These are phyloP conservation scores for Chalciporus chontae DNA, from an alignment of 768 basidiomycete genomes.

Conservation along the genomic window DNA sequence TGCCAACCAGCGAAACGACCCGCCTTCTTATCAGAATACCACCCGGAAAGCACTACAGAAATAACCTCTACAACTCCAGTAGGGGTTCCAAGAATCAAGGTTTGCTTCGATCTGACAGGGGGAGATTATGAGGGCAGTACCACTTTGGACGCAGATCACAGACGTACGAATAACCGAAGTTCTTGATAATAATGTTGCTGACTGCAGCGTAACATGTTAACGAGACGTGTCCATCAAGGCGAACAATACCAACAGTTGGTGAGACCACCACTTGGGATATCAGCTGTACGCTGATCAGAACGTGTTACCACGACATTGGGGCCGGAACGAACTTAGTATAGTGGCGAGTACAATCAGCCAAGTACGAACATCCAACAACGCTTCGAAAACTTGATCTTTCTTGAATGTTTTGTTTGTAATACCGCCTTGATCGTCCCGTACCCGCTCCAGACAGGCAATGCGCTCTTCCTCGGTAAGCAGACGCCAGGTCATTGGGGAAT, in stretches of 20 bases:
- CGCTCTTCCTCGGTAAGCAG: slow-evolving; percentile 56
- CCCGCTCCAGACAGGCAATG: slow-evolving; percentile 59
- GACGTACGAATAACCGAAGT: slow-evolving; percentile 60
- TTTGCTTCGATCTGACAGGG: slow-evolving; percentile 48
- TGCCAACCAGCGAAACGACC: slow-evolving; percentile 21
- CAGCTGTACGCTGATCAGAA: slow-evolving; percentile 37
- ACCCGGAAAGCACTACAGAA: slow-evolving; percentile 48
- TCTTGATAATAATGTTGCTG: slow-evolving; percentile 60
- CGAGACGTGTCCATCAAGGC: background rate
- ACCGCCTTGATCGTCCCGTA: slow-evolving; percentile 64
- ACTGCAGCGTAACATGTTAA: slow-evolving; percentile 32
- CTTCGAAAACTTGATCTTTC: slow-evolving; percentile 54
- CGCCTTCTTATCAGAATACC: slow-evolving; percentile 65
- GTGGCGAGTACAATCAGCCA: slow-evolving; percentile 63
- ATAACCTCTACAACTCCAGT: slow-evolving; percentile 41
- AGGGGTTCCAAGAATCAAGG: slow-evolving; percentile 57
- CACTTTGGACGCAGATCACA: background rate
- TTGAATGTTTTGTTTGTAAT: slow-evolving; percentile 60
- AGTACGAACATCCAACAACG: slow-evolving; percentile 52
- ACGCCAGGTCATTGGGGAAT: slow-evolving; percentile 37
- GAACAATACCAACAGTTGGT: slow-evolving; percentile 51
- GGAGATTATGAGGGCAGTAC: background rate
- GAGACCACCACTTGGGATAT: slow-evolving; percentile 61
- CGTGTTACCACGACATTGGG: background rate
- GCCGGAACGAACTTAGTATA: slow-evolving; percentile 45